Base-by-base conservation (phyloP, 2,329 filamentous ascomycete genomes). In the Bipolaris sorokiniana region DNA sequence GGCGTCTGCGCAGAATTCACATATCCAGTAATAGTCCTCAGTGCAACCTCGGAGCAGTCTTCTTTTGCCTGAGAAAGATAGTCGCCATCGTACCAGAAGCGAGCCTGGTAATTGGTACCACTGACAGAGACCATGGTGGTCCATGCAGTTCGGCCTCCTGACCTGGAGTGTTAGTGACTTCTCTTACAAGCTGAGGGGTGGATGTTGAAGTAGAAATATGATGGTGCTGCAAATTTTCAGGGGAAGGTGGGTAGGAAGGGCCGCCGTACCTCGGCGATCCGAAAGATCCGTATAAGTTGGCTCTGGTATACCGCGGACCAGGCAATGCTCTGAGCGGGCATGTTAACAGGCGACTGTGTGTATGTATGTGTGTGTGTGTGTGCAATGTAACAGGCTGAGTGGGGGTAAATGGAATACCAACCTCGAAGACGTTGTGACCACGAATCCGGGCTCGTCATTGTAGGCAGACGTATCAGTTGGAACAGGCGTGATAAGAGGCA, bases 101-200 rank as follows among this genome's bases (percentile, higher is more conserved):
- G 66, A 4, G 75, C 75, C 6, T 64, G 56, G 44, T 71, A 73
- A 1, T 63, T 59, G 13, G 33, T 56, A 28, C 66, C 68, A n/a
- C 69, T 66, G 48, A 76, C 56, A 10, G 61, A 48, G 13, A 67
- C 69, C 37, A 72, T 58, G 48, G 68, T 71, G 20, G 69, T 71
- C 75, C 75, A 77, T 13, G 75, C 75, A 6, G 75, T 77, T 11
- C 75, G 68, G 37, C 74, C 73, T 48, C 74, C 74, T 77, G 48
- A 20, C 7, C 16, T 45, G 15, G 9, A 5, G n/a, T 53, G 33
- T 48, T 11, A 62, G 58, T 18, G 36, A 9, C 15, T 33, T 28
- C 26, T 28, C 26, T 28, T 28, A 28, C 26, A 28, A 28, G 26
- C 23, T 10, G 28, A 22, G 16, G 33, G 38, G 15, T 13, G 3